These are phyloP conservation scores for Pseudogymnoascus sp. DNA, from an alignment of 2,329 filamentous ascomycete genomes.

Conservation along the genomic window DNA sequence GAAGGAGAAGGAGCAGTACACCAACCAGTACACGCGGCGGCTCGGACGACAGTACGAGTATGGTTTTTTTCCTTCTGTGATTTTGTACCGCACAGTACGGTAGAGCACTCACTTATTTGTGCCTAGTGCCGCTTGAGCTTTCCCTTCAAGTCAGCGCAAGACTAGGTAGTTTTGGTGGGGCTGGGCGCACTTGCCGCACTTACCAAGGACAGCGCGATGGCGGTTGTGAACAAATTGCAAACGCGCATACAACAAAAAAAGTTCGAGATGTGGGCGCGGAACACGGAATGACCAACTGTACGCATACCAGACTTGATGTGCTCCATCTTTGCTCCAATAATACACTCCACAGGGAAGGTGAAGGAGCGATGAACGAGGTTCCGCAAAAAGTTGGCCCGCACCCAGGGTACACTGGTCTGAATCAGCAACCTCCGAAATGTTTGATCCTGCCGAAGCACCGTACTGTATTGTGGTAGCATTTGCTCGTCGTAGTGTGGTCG, in stretches of 20 bases:
- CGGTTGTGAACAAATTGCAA: constrained; percentile 8
- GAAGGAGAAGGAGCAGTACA: not conserved
- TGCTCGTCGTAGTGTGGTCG: not conserved
- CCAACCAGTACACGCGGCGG: constrained; percentile 7
- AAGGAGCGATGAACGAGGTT: not conserved
- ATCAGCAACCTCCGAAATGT: constrained; percentile 9
- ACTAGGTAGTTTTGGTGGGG: not conserved
- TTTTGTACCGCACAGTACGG: not conserved
- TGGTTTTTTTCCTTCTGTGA: not conserved
- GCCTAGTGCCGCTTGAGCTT: not conserved
- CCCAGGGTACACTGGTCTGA: constrained; percentile 8
- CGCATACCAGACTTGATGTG: not conserved
- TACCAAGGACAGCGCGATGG: not conserved
- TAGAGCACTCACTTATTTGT: not conserved
- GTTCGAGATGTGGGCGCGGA: not conserved
- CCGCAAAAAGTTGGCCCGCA: constrained; percentile 8
- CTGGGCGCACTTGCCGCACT: constrained; percentile 2
- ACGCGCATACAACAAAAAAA: constrained; percentile 3
- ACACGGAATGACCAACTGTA: not conserved
- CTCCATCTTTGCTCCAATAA: constrained; percentile 8
- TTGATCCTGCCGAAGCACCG: constrained; percentile 4
- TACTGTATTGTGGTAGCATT: constrained; percentile 3
- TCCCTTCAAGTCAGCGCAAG: not conserved
- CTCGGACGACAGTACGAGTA: constrained; percentile 4
- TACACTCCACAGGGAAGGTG: constrained; percentile 4